phyloP scores from a whole-genome alignment of 1,284 basidiomycete genomes.

The Vanrija pseudolonga region DNA sequence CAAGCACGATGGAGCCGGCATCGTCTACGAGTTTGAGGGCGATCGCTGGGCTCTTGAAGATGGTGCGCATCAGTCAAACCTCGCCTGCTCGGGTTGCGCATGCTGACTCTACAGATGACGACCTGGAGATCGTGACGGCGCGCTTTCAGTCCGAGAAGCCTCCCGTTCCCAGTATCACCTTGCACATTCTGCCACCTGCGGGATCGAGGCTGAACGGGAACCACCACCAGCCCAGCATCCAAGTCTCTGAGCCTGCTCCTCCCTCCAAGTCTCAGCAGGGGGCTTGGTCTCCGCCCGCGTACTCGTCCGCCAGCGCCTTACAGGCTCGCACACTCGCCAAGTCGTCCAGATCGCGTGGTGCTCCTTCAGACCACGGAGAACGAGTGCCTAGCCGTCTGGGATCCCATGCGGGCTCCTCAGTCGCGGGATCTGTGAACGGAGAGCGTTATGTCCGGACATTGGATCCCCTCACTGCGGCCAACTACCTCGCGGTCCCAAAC shows the following conservation, averaged over 20 bases:
- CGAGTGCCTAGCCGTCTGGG: too few relatives aligned
- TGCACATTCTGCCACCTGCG: constrained; percentile 15
- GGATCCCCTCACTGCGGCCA: constrained; percentile 7
- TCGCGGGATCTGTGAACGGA: not conserved
- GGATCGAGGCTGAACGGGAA: too few relatives aligned
- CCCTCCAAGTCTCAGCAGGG: too few relatives aligned
- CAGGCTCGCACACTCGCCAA: not conserved
- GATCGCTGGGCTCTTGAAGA: constrained; percentile 46
- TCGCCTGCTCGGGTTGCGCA: too few relatives aligned
- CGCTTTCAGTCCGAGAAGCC: constrained; percentile 39
- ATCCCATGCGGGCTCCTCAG: not conserved
- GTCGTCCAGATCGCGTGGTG: not conserved
- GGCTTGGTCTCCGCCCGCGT: too few relatives aligned
- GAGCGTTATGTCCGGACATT: not conserved
- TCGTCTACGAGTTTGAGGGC: constrained; percentile 48
- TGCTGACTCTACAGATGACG: constrained; percentile 38
- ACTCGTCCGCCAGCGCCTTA: too few relatives aligned
- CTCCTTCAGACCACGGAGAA: too few relatives aligned
- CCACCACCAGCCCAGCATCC: too few relatives aligned
- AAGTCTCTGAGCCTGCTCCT: too few relatives aligned
- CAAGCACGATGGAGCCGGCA: constrained; percentile 28
- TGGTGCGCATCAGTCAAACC: constrained; percentile 29
- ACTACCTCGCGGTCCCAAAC: constrained; percentile 11
- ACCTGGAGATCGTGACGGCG: constrained; percentile 47
- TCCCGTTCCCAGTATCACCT: constrained; percentile 24